phyloP scores from a whole-genome alignment of 2,329 filamentous ascomycete genomes.

The Paraphoma sp. region DNA sequence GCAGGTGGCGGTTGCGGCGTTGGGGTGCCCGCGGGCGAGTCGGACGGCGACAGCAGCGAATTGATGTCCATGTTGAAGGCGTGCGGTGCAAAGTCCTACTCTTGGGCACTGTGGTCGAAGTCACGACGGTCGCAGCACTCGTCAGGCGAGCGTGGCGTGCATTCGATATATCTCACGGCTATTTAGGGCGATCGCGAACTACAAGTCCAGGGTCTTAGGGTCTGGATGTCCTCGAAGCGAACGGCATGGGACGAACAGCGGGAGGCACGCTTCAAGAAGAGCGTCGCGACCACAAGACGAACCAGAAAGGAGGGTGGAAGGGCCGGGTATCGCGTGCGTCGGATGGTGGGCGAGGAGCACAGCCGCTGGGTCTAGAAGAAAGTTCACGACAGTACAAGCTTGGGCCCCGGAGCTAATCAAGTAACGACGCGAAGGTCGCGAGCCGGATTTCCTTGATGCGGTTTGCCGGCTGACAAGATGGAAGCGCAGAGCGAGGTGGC shows the following conservation, averaged over 20 bases:
- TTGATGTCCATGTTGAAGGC: constrained; percentile 56
- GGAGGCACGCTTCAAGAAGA: constrained; percentile 12
- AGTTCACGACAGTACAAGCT: constrained; percentile 29
- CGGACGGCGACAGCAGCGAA: constrained; percentile 56
- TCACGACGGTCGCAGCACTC: background rate
- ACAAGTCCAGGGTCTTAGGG: constrained; percentile 17
- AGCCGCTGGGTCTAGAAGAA: constrained; percentile 23
- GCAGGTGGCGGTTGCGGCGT: constrained; percentile 37
- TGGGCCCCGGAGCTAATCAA: constrained; percentile 29
- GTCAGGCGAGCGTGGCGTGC: background rate
- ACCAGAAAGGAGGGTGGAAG: constrained; percentile 18
- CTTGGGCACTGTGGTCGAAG: background rate
- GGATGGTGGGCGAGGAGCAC: constrained; percentile 18
- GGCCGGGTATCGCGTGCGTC: constrained; percentile 15
- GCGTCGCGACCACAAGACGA: constrained; percentile 13
- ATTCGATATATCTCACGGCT: background rate
- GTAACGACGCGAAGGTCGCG: constrained; percentile 25
- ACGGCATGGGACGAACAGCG: constrained; percentile 29
- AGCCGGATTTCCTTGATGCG: constrained; percentile 13
- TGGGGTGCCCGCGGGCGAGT: constrained; percentile 49
- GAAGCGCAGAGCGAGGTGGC: background rate
- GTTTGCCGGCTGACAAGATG: constrained; percentile 7
- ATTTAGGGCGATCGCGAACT: constrained; percentile 19
- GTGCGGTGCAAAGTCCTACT: constrained; percentile 2
- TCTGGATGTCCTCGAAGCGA: constrained; percentile 18